A percentile compares a stretch with the other conserved stretches of the same genome.
Conservation (phyloP, 2,329 filamentous ascomycete genomes). For the Arthrobotrys iridis region DNA sequence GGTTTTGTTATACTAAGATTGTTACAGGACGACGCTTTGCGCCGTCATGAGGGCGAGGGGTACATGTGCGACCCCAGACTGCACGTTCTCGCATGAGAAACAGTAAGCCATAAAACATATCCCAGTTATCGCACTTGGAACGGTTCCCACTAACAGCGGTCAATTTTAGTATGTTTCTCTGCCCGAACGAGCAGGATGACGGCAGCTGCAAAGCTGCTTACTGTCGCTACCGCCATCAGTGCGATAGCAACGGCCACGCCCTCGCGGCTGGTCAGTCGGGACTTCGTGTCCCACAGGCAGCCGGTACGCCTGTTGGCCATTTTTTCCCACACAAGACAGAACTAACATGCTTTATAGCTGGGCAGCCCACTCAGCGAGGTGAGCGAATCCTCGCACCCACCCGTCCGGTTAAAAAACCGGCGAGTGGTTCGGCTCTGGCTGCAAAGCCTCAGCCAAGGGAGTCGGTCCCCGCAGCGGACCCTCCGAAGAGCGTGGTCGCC, state of each 20-base stretch:
- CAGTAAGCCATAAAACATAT: background rate
- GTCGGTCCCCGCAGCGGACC: background rate
- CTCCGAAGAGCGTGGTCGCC: background rate
- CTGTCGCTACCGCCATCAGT: background rate
- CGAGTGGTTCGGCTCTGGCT: background rate
- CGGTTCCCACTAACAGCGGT: too few species aligned
- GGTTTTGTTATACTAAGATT: too few species aligned
- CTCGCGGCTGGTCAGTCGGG: background rate
- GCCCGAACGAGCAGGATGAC: background rate
- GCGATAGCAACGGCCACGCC: background rate
- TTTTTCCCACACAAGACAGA: too few species aligned
- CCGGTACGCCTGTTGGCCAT: background rate
- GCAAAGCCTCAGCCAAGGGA: background rate
- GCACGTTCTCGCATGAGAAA: constrained; percentile 29
- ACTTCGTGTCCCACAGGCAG: background rate
- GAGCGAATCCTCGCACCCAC: background rate
- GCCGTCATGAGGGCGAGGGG: constrained; percentile 26
- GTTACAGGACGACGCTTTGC: constrained; percentile 13
- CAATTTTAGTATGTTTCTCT: background rate
- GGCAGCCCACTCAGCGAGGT: background rate
- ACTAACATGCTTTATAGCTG: background rate
- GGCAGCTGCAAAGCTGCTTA: background rate
- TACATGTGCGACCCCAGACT: background rate
- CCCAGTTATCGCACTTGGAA: too few species aligned
- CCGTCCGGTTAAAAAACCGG: background rate